Conservation (phyloP, 2,329 filamentous ascomycete genomes). For the Pseudopyricularia cyperi region DNA sequence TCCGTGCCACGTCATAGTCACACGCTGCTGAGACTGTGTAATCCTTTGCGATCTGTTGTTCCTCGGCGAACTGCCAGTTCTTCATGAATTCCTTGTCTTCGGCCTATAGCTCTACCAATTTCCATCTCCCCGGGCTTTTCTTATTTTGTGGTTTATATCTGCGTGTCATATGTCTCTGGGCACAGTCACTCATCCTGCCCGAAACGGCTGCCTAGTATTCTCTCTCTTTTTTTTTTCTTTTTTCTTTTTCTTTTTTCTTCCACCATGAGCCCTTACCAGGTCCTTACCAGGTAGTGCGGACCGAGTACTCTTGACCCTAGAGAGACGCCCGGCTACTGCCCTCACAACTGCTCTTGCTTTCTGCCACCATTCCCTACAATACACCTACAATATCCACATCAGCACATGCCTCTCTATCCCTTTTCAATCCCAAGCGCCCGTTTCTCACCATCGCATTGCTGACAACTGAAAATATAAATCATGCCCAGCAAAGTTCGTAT, state of each 20-base stretch:
- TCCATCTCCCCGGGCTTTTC: background rate
- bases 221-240: background rate
- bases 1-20: background rate
- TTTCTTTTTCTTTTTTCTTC: background rate
- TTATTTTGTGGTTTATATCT: background rate
- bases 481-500: constrained; percentile 57
- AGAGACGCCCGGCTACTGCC: constrained; percentile 70
- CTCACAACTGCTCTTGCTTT: constrained; percentile 87
- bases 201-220: background rate
- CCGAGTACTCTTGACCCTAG: constrained; percentile 12
- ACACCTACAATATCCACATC: constrained; percentile 73
- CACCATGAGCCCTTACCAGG: background rate
- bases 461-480: constrained; percentile 18
- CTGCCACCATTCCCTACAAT: constrained; percentile 82
- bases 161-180: background rate
- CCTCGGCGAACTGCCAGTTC: background rate
- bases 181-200: background rate
- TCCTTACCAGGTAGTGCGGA: too few relatives aligned
- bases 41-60: background rate
- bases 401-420: constrained; percentile 60
- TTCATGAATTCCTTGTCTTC: background rate
- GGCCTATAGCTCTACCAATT: background rate
- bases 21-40: background rate
- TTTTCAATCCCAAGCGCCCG: constrained; percentile 48
- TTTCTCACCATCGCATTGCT: constrained; percentile 19